Evolutionary conservation across 805 yeast species (phyloP).

Genomic region (Yarrowia porcina): DNA sequence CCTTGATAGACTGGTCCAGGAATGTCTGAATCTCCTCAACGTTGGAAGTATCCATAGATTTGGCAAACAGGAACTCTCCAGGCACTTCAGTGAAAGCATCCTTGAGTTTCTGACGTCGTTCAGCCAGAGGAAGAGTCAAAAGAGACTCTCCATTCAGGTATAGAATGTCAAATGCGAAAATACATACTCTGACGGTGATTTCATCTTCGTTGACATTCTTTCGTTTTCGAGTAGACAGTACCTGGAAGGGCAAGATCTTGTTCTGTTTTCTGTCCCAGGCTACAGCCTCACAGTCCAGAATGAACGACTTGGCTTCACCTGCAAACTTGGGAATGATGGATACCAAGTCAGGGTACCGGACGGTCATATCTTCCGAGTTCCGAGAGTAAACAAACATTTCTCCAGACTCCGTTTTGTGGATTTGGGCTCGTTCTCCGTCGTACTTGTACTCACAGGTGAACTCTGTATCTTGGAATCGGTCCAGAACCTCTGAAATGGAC

Average conservation of each 20-base stretch:
- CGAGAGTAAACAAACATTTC: slow-evolving; percentile 78
- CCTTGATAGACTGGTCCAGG: slow-evolving; percentile 83
- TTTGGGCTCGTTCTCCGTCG: slow-evolving; percentile 97
- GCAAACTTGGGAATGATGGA: slow-evolving; percentile 54
- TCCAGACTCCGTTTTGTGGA: slow-evolving; percentile 67
- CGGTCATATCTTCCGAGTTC: slow-evolving; percentile 96
- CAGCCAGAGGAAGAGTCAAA: slow-evolving; percentile 61
- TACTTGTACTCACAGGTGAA: slow-evolving; percentile 97
- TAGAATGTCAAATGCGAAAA: slow-evolving; percentile 86
- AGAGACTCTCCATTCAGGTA: slow-evolving; percentile 70
- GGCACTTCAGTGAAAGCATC: slow-evolving; percentile 56
- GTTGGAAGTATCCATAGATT: slow-evolving; percentile 64
- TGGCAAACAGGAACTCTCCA: slow-evolving; percentile 83
- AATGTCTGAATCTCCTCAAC: slow-evolving; percentile 73
- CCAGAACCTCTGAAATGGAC: slow-evolving; percentile 85
- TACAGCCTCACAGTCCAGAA: slow-evolving; percentile 94
- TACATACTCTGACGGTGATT: slow-evolving; percentile 85
- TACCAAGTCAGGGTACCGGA: slow-evolving; percentile 86
- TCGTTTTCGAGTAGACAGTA: slow-evolving; percentile 86
- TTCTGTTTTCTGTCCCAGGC: slow-evolving; percentile 83
- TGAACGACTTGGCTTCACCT: slow-evolving; percentile 51
- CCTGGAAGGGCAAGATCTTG: slow-evolving; percentile 92
- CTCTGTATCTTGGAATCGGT: slow-evolving; percentile 75
- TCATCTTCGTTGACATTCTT: slow-evolving; percentile 86
- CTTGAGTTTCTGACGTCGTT: slow-evolving; percentile 61